Base-by-base conservation (phyloP, 208 protist species). In the Endotrypanum monterogeii region DNA sequence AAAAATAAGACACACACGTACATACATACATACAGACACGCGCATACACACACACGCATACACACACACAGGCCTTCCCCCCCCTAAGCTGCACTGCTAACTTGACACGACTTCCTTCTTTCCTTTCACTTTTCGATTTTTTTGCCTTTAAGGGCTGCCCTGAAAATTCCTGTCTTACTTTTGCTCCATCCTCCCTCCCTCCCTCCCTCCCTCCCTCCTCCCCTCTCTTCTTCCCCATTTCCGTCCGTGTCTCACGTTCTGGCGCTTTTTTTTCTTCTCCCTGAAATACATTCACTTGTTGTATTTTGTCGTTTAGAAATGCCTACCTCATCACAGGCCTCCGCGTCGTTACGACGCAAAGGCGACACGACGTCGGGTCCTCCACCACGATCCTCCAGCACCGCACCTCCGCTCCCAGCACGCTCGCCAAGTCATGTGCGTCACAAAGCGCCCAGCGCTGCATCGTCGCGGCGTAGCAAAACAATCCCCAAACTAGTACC, bases 401-500 rank as follows among this genome's bases (percentile, higher is more conserved):
- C 55, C 5, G 68, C 54, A 28, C 68, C 39, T 28, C 68, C 68
- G 23, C 68, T 62, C 25, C 54, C 68, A 14, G 18, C 32, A 52
- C 68, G 68, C 52, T 58, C 20, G 23, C 55, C 54, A 5, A 32
- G n/a, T 37, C 68, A 63, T 30, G 5, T 7, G 30, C 63, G 30
- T 2, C 41, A 52, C 8, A n/a, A 9, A 1, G n/a, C 23, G 46
- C 4, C 63, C 37, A 65, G 25, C 35, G 50, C 12, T 48, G 35
- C 30, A 1, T 16, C 35, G 6, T 51, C 44, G 0, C 68, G 52
- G 8, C 65, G 76, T 39, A 52, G 78, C 1, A 35, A 25, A 35
- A 60, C 62, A 41, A 54, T 66, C 9, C 67, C 60, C 0, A 75
- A 83, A 7, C 46, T 83, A 23, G 44, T 88, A 18, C 82, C 84